A percentile compares a stretch with the other conserved stretches of the same genome.
Evolutionary conservation across 495 filamentous ascomycete species (phyloP).

Genomic region (Neurospora sp.): DNA sequence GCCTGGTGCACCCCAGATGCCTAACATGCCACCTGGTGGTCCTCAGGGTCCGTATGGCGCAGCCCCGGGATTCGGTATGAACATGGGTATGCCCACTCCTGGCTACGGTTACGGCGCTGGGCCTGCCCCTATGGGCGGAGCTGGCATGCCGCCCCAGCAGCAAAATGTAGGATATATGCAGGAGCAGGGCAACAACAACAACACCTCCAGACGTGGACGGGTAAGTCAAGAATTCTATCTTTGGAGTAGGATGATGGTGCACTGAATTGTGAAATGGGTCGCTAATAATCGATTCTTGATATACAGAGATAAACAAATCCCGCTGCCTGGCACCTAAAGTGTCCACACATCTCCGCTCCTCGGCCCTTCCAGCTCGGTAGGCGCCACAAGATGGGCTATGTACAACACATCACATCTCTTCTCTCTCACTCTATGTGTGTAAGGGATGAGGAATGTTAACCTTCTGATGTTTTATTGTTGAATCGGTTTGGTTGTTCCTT

Average conservation of each 20-base stretch:
- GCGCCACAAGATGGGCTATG: neutral
- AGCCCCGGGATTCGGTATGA: constrained; percentile 39
- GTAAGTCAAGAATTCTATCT: constrained; percentile 26
- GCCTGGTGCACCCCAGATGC: constrained; percentile 17
- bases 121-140: constrained; percentile 4
- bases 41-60: constrained; percentile 27
- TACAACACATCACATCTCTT: neutral
- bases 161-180: constrained; percentile 36
- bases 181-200: constrained; percentile 27
- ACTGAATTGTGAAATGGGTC: neutral
- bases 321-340: neutral
- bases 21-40: constrained; percentile 13
- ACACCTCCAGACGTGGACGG: constrained; percentile 41
- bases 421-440: neutral
- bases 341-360: neutral
- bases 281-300: neutral
- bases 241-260: neutral
- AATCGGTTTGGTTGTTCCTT: neutral
- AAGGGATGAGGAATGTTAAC: neutral
- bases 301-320: neutral
- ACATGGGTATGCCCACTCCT: constrained; percentile 34
- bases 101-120: constrained; percentile 32
- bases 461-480: neutral
- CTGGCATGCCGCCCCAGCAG: constrained; percentile 1
- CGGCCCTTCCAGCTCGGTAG: neutral